Percentiles rank a stretch among this genome's conserved stretches.
These are phyloP conservation scores for Epipyxis sp. DNA, from an alignment of 108 stramenopile genomes.

Conservation along the genomic window DNA sequence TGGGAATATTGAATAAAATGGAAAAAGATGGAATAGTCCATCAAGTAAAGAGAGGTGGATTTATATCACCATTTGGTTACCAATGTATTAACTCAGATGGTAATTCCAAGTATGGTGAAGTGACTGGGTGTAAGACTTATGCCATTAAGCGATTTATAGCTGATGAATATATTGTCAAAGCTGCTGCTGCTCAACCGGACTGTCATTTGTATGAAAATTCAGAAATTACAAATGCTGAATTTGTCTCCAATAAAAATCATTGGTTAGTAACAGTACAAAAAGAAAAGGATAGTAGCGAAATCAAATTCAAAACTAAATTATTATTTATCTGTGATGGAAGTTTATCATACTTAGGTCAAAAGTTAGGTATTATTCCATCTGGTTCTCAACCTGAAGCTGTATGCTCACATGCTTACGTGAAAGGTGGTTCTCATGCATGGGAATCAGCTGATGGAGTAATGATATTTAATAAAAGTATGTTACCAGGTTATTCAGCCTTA, in stretches of 20 bases:
- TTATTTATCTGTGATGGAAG: constrained; percentile 28
- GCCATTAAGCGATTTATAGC: constrained; percentile 35
- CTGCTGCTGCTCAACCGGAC: background rate
- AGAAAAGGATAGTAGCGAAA: background rate
- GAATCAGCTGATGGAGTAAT: constrained; percentile 36
- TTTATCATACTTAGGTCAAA: constrained; percentile 31
- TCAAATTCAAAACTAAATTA: background rate
- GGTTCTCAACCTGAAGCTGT: constrained; percentile 33
- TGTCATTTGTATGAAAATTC: background rate
- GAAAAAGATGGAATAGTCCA: constrained; percentile 29
- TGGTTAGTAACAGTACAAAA: background rate
- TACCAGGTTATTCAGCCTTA: constrained; percentile 40
- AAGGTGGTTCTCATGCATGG: constrained; percentile 7
- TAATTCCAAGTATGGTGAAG: background rate
- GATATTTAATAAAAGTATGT: background rate
- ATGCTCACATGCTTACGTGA: constrained; percentile 24
- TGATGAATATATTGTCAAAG: constrained; percentile 21
- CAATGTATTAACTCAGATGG: constrained; percentile 31
- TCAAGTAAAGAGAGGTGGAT: constrained; percentile 24
- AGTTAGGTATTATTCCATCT: constrained; percentile 22
- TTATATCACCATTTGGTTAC: constrained; percentile 37
- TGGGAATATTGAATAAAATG: constrained; percentile 35
- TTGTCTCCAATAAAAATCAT: background rate
- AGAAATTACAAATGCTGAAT: background rate
- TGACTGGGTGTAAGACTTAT: constrained; percentile 32